Base-by-base conservation (phyloP, 78 protist species). In the Dictyostelium brefeldianum region DNA sequence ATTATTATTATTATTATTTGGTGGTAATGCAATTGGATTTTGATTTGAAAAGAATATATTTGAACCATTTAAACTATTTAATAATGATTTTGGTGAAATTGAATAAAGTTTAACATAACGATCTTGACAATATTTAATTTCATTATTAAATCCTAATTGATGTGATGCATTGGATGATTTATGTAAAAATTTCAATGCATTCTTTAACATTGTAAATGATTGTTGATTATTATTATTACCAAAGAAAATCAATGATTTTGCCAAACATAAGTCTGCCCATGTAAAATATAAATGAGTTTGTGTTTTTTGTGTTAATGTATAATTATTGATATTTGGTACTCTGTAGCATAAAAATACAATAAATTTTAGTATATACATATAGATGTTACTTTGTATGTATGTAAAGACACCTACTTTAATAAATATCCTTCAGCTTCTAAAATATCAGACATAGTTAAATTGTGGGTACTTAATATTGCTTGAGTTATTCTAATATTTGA, bases 401-500 rank as follows among this genome's bases (percentile, higher is more conserved):
- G n/a, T 59, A 27, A 25, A 31, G 12, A 79, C n/a, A 65, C 57
- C 5, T 81, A 74, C 83, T 41, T 77, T 73, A 56, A 50, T 73
- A 78, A 51, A 50, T 41, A 85, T 10, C 56, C 56, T 77, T 78
- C 85, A 43, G 83, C 85, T 20, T 62, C 9, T 10, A 22, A 15
- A 6, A 89, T 5, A 89, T 89, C 85, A 15, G 53, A 2, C 25
- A 53, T 29, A 7, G 67, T 36, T 41, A 43, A 36, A 75, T 75
- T 89, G 1, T 14, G 36, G 0, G 65, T 36, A 53, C 75, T 1
- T 20, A 89, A 20, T 10, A 89, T 12, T 3, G 79, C 69, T 29
- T 89, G 93, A 15, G 90, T 20, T 4, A 83, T 83, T 71, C 90
- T 69, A 22, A 83, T 83, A 51, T 83, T 56, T 48, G 90, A 47